Evolutionary conservation across 176 grass and related monocot species (phyloP), one percentile per base, ranked within the genome.

Genomic region (Ampelocalamus luodianensis): DNA sequence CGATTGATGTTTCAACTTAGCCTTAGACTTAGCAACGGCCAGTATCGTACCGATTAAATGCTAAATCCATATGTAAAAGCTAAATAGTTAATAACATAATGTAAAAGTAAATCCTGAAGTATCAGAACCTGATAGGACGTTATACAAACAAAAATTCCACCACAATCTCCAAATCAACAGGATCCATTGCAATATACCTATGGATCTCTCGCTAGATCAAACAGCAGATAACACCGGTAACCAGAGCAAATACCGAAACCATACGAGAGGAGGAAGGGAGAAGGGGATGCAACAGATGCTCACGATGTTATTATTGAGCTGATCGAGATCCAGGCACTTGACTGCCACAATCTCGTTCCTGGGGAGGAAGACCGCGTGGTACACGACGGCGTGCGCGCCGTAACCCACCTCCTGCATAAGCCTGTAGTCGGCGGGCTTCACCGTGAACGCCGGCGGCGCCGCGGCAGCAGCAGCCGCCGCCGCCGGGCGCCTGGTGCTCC

Each of bases 261-360:
- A 18, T 84, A 48, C 18, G 58, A 69, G 63, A 45, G 36, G 43
- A 39, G 74, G n/a, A 36, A 61, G 71, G 76, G 16, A 29, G 71
- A 22, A 59, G 51, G 34, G 43, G 22, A 51, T 38, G 56, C 6
- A 6, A 34, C 24, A 5, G 42, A 60, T 39, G 76, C 93, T 92
- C 68, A 99, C 96, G 85, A 99, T 91, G 87, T 91, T 99, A 71
- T 94, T 99, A 76, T 92, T 99, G 85, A 94, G 92, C 83, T 94
- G 96, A 85, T 99, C 96, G 85, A 99, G 96, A 99, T 99, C 96
- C 81, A 99, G 86, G 90, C 93, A 89, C 91, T 99, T 99, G 88
- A 99, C 91, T 11, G 96, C 96, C 46, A 99, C 90, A 15, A 92
- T 66, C 68, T 88, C 86, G 80, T 85, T 94, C 70, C 78, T 72